Evolutionary conservation across 331 rosid genomes (phyloP).

Genomic region (Quercus phellos): DNA sequence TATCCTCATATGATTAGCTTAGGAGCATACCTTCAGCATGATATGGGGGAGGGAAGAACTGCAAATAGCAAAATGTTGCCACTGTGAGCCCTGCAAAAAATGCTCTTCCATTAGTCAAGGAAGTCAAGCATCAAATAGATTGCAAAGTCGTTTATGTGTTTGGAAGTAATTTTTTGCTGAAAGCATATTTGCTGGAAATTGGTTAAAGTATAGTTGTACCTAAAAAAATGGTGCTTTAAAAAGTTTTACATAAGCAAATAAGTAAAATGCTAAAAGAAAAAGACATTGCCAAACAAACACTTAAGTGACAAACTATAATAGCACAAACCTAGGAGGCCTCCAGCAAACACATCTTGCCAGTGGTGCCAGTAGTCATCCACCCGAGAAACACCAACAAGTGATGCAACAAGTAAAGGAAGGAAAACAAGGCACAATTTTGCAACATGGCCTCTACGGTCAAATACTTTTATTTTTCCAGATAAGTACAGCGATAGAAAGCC

Average conservation of each 20-base stretch:
- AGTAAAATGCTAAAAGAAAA: no score
- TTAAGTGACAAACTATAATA: neutral
- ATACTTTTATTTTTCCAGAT: slow-evolving; percentile 72
- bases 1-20: neutral
- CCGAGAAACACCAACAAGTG: slow-evolving; percentile 79
- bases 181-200: no score
- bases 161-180: no score
- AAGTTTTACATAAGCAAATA: no score
- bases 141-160: neutral
- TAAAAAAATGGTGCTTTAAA: no score
- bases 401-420: slow-evolving; percentile 66
- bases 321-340: slow-evolving; percentile 73
- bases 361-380: slow-evolving; percentile 98
- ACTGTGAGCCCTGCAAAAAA: slow-evolving; percentile 66
- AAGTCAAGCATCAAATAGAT: neutral
- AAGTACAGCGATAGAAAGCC: slow-evolving; percentile 73
- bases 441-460: slow-evolving; percentile 64
- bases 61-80: slow-evolving; percentile 81
- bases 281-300: no score
- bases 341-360: slow-evolving; percentile 89
- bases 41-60: slow-evolving; percentile 83
- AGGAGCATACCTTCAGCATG: slow-evolving; percentile 52
- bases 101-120: slow-evolving; percentile 7
- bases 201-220: no score
- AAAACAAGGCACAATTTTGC: slow-evolving; percentile 75